Evolutionary conservation across 2,329 filamentous ascomycete species (phyloP).

Genomic region (Pseudopyricularia cyperi): DNA sequence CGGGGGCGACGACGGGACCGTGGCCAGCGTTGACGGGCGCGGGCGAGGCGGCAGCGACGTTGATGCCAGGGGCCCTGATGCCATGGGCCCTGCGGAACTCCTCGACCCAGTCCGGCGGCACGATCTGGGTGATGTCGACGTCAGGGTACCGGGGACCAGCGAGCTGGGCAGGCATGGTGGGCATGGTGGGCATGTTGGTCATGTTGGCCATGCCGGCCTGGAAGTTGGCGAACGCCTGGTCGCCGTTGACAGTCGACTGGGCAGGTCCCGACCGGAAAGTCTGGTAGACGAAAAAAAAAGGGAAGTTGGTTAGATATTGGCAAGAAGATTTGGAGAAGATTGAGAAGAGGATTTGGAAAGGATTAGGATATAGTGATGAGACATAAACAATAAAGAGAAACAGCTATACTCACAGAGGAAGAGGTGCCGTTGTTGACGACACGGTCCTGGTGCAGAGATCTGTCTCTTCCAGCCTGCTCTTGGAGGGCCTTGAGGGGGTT

Average conservation of each 20-base stretch:
- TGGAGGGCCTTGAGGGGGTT: slow-evolving; percentile 63
- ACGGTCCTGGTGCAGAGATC: slow-evolving; percentile 62
- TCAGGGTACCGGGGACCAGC: not conserved
- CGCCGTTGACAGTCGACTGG: slow-evolving; percentile 5
- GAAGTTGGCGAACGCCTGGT: slow-evolving; percentile 6
- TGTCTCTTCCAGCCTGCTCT: slow-evolving; percentile 54
- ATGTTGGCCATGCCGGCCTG: not conserved
- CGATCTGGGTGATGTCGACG: not conserved
- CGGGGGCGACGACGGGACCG: not conserved
- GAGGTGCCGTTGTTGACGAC: slow-evolving; percentile 15
- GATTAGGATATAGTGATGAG: no score
- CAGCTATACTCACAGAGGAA: not conserved
- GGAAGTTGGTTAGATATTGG: not conserved
- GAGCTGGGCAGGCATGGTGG: not conserved
- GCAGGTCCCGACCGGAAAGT: slow-evolving; percentile 7
- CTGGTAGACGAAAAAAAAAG: slow-evolving; percentile 2
- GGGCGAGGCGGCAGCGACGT: not conserved
- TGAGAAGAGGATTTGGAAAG: not conserved
- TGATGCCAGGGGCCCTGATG: no score
- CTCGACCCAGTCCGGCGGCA: not conserved
- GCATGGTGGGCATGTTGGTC: slow-evolving; percentile 1
- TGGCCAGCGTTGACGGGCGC: not conserved
- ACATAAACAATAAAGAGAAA: not conserved
- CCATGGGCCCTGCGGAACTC: not conserved
- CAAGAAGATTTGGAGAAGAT: not conserved